Conservation (phyloP, 306 rosid species). For the Cicer arietinum region DNA sequence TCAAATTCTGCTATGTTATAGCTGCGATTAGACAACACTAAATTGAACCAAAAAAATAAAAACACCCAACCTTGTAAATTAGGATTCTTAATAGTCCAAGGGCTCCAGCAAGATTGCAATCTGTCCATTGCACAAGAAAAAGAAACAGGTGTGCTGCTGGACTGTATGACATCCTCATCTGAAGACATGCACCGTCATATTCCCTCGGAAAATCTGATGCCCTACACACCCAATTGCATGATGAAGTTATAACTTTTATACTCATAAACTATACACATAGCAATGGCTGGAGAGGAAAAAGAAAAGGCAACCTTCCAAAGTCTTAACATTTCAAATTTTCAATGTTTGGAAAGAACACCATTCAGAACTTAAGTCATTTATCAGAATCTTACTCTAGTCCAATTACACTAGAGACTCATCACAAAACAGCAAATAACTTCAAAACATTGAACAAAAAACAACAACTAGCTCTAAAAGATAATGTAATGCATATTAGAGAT, state of each 20-base stretch:
- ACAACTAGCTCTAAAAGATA: conserved; percentile 7
- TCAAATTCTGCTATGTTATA: too few species aligned
- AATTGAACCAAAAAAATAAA: conserved; percentile 12
- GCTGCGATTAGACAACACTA: too few species aligned
- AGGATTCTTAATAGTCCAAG: conserved; percentile 90
- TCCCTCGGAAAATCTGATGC: conserved; percentile 89
- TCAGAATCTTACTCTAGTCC: conserved; percentile 10
- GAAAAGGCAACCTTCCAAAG: conserved; percentile 17
- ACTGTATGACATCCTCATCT: conserved; percentile 99
- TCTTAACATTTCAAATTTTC: neutral
- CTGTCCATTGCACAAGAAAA: conserved; percentile 94
- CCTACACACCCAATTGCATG: conserved; percentile 55
- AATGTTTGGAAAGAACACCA: conserved; percentile 12
- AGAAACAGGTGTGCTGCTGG: conserved; percentile 94
- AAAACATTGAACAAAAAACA: conserved; percentile 11
- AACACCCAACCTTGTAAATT: conserved; percentile 77
- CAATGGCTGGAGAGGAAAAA: neutral
- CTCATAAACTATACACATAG: neutral
- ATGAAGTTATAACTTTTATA: neutral
- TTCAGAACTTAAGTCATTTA: conserved; percentile 13
- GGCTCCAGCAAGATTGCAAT: conserved; percentile 92
- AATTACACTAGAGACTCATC: conserved; percentile 19
- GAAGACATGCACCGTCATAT: conserved; percentile 95
- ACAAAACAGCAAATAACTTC: conserved; percentile 18
- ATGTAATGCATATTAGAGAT: conserved; percentile 30